Percentiles rank a stretch among this genome's conserved stretches.
Conservation (phyloP, 2,329 filamentous ascomycete genomes). For the Colletotrichum cuscutae region DNA sequence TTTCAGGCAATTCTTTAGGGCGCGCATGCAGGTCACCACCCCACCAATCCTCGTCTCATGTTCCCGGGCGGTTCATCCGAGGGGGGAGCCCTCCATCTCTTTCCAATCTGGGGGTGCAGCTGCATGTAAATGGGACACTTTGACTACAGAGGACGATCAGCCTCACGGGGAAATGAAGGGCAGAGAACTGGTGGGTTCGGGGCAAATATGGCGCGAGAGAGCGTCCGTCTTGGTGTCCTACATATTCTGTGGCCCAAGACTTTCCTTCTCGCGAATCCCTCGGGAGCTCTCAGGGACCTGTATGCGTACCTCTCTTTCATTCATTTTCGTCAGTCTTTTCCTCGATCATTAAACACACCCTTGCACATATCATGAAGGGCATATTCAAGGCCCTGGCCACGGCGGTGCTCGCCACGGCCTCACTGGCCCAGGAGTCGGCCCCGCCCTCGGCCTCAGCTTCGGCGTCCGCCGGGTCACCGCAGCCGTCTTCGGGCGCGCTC, state of each 20-base stretch:
- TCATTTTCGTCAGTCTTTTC: slow-evolving; percentile 13
- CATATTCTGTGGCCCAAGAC: not conserved
- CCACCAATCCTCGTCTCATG: not conserved
- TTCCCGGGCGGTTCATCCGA: not conserved
- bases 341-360: not conserved
- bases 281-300: not conserved
- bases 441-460: not conserved
- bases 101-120: not conserved
- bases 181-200: slow-evolving; percentile 2
- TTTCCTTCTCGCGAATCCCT: not conserved
- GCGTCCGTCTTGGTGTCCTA: not conserved
- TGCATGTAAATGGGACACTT: not conserved
- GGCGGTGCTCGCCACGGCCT: slow-evolving; percentile 7
- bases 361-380: slow-evolving; percentile 15
- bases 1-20: not conserved
- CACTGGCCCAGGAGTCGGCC: slow-evolving; percentile 13
- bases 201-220: slow-evolving; percentile 9
- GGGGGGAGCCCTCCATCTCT: not conserved
- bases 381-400: slow-evolving; percentile 9
- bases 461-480: not conserved
- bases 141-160: not conserved
- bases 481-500: not conserved
- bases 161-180: not conserved
- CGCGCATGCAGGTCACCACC: not conserved
- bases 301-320: not conserved